Evolutionary conservation across 495 filamentous ascomycete genomes (phyloP), one percentile per base, ranked within the genome.

Genomic region (Xylaria longipes): DNA sequence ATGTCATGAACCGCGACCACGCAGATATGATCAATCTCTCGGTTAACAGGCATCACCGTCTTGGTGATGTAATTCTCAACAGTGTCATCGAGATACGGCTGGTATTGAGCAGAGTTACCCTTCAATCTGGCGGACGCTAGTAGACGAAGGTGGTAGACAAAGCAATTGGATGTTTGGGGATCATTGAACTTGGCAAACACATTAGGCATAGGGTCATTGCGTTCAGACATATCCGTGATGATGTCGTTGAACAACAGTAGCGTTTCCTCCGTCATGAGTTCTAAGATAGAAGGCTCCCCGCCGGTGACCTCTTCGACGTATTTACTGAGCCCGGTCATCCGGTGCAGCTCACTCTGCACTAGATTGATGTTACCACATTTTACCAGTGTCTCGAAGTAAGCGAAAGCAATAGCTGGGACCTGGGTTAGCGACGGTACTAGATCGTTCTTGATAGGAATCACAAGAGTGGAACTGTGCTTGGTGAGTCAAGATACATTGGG

Each of bases 71-170:
- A 97, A 27, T 88, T 83, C 11, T 90, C 88, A 60, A 98, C 81
- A 5, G 82, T 78, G 64, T 85, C 82, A 7, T 84, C 78, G 50
- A 97, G 83, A 79, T 93, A 99, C 6, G 89, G 87, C 74, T 88
- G 82, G 78, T 94, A 98, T 15, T 85, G 82, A 5, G 86, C 87
- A 3, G 85, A 78, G 74, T 94, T 89, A 1, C 89, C 87, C 82
- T 92, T 95, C 84, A 98, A 91, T 90, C 91, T 97, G 17, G 95
- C 90, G 75, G 91, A 91, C 4, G 96, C 96, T 52, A 99, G 86
- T 52, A 97, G 87, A 84, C 97, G 81, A 27, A 84, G 72, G 73
- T 85, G 85, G 77, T 85, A 88, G 71, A 98, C 91, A 72, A 97
- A 90, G 64, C 88, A 86, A 76, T 91, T 89, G 31, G 93, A 91